A percentile compares a stretch with the other conserved stretches of the same genome.
These are phyloP conservation scores for Cantharellus anzutake DNA, from an alignment of 768 basidiomycete genomes.

Conservation along the genomic window DNA sequence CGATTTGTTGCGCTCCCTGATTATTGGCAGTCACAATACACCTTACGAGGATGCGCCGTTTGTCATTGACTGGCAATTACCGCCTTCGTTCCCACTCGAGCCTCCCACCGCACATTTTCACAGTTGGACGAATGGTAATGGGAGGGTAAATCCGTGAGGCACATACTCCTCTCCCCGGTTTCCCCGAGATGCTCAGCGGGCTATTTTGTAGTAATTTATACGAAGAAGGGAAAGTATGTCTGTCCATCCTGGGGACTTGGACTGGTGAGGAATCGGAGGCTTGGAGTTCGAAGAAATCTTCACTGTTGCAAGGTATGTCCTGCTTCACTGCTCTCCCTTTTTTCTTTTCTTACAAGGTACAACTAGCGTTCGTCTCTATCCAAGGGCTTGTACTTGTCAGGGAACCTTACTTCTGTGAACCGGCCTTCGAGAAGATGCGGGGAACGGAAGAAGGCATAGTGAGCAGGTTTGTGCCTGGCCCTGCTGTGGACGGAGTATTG, in stretches of 20 bases:
- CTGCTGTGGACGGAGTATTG: not conserved
- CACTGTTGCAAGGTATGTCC: slow-evolving; percentile 41
- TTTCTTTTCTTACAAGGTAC: not conserved
- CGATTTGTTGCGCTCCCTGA: slow-evolving; percentile 73
- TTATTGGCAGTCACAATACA: slow-evolving; percentile 84
- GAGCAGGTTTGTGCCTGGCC: slow-evolving; percentile 38
- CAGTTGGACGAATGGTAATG: slow-evolving; percentile 90
- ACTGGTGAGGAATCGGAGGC: slow-evolving; percentile 71
- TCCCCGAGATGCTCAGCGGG: too few species aligned
- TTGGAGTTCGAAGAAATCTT: slow-evolving; percentile 73
- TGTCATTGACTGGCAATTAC: slow-evolving; percentile 85
- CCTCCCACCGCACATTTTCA: slow-evolving; percentile 81
- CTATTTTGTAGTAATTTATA: slow-evolving; percentile 50
- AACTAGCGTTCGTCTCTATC: slow-evolving; percentile 63
- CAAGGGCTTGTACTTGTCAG: slow-evolving; percentile 86
- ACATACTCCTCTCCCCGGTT: slow-evolving; percentile 2
- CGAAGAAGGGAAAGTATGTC: slow-evolving; percentile 87
- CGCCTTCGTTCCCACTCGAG: slow-evolving; percentile 61
- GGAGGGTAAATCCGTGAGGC: slow-evolving; percentile 35
- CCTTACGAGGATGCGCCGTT: slow-evolving; percentile 93
- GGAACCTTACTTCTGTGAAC: slow-evolving; percentile 85
- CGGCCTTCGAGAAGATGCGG: slow-evolving; percentile 79
- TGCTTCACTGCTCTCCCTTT: not conserved
- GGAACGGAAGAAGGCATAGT: slow-evolving; percentile 80
- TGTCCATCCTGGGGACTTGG: slow-evolving; percentile 88